Base-by-base conservation (phyloP, 345 rosid genomes). In the Trapa incisa region DNA sequence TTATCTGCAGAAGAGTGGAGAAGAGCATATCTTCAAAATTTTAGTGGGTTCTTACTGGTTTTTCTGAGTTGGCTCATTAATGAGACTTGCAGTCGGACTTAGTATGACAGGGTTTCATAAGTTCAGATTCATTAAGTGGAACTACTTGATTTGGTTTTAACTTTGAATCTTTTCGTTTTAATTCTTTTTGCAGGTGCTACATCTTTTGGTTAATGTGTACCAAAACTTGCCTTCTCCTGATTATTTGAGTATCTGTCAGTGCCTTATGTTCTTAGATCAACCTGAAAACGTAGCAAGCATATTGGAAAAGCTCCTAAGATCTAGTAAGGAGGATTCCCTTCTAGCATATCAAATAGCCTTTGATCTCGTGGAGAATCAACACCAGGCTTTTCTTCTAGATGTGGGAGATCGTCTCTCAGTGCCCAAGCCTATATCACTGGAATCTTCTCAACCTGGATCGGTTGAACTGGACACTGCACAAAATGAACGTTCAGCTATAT, bases 321-420 rank as follows among this genome's bases (percentile, higher is more conserved):
- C 99, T 1, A 88, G 78, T 77, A 91, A 86, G 78, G 96, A 95
- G 70, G 96, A 95, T 74, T 85, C 88, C 71, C 79, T 95, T 75
- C 74, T 88, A 71, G 94, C 99, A 70, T 85, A 86, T 73, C 99
- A 95, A 80, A 79, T 95, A 70, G 92, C 97, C 32, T 95, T 95
- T 77, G 98, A 95, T 77, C 98, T 95, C 70, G 90, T 89, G 47
- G 98, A 95, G 88, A 95, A 91, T 64, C 98, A 95, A 83, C 96
- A 86, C 78, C 98, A 92, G 76, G 97, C 98, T 72, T 91, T 95
- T 85, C 96, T 95, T 67, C 71, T 95, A 72, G 89, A 88, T 77
- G 96, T 95, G 54, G 83, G 92, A 80, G 87, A 85, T 77, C 89
- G 82, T 60, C 93, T 95, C 70, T 80, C 96, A 50, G 76, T 73